Conservation (phyloP, 2,329 filamentous ascomycete species). For the Claviceps sp. region DNA sequence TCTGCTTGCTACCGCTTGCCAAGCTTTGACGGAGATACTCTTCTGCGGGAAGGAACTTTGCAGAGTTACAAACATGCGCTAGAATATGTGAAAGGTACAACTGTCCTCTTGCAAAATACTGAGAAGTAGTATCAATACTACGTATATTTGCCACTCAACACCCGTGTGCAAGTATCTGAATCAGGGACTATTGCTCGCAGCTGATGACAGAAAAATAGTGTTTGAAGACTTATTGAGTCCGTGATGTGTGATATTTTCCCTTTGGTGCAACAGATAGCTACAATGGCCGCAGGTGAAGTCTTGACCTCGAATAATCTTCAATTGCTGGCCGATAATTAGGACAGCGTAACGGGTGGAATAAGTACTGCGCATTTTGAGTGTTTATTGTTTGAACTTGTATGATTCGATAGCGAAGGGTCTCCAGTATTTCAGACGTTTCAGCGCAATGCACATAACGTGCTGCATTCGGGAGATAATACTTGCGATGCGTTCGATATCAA, state of each 20-base stretch:
- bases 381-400: constrained; percentile 49
- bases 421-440: background rate
- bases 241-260: constrained; percentile 59
- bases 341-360: constrained; percentile 43
- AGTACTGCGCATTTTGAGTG: constrained; percentile 45
- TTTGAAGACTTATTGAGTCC: constrained; percentile 52
- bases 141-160: constrained; percentile 54
- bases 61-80: constrained; percentile 42
- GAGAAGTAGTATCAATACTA: constrained; percentile 37
- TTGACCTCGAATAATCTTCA: constrained; percentile 43
- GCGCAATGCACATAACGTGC: background rate
- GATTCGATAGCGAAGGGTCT: constrained; percentile 14
- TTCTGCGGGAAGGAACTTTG: constrained; percentile 43
- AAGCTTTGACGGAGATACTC: constrained; percentile 45
- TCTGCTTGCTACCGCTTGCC: constrained; percentile 53
- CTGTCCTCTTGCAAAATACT: constrained; percentile 40
- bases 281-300: constrained; percentile 38
- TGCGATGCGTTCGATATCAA: background rate
- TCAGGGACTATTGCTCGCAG: background rate
- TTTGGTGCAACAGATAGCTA: constrained; percentile 35
- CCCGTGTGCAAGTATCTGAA: constrained; percentile 36
- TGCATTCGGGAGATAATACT: background rate
- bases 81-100: constrained; percentile 33
- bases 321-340: constrained; percentile 55
- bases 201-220: constrained; percentile 28